These are phyloP conservation scores for Populus hybrid DNA, from an alignment of 441 rosid species.

Conservation along the genomic window DNA sequence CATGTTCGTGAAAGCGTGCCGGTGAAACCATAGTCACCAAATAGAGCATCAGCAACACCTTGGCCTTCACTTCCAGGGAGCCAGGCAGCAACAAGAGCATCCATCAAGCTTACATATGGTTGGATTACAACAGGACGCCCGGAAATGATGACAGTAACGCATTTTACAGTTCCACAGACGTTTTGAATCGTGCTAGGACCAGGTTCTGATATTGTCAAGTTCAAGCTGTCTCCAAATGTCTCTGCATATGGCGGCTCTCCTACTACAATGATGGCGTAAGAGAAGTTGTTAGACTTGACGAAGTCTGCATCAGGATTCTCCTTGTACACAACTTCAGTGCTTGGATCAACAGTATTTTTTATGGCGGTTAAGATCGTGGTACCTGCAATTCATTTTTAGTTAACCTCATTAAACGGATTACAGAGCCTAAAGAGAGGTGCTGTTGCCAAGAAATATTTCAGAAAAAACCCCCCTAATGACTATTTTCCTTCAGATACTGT, in stretches of 20 bases:
- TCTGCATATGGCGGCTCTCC: slow-evolving; percentile 71
- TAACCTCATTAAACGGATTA: neutral
- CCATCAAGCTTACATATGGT: slow-evolving; percentile 38
- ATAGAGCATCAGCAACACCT: slow-evolving; percentile 65
- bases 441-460: no score
- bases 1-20: slow-evolving; percentile 57
- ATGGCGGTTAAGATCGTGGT: slow-evolving; percentile 61
- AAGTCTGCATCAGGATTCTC: slow-evolving; percentile 40
- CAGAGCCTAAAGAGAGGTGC: neutral
- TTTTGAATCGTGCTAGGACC: slow-evolving; percentile 48
- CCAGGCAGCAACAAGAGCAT: slow-evolving; percentile 67
- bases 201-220: slow-evolving; percentile 50
- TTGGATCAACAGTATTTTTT: slow-evolving; percentile 42
- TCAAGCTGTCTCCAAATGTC: slow-evolving; percentile 50
- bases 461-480: no score
- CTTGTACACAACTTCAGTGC: slow-evolving; percentile 37
- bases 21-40: no score
- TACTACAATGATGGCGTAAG: slow-evolving; percentile 54
- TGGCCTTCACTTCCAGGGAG: slow-evolving; percentile 70
- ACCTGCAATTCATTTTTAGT: slow-evolving; percentile 24
- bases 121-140: slow-evolving; percentile 61
- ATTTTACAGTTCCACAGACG: slow-evolving; percentile 52
- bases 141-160: slow-evolving; percentile 48
- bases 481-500: no score
- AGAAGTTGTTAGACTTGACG: slow-evolving; percentile 42